These are phyloP conservation scores for Fusarium domesticum DNA, from an alignment of 2,329 filamentous ascomycete genomes.

Conservation along the genomic window DNA sequence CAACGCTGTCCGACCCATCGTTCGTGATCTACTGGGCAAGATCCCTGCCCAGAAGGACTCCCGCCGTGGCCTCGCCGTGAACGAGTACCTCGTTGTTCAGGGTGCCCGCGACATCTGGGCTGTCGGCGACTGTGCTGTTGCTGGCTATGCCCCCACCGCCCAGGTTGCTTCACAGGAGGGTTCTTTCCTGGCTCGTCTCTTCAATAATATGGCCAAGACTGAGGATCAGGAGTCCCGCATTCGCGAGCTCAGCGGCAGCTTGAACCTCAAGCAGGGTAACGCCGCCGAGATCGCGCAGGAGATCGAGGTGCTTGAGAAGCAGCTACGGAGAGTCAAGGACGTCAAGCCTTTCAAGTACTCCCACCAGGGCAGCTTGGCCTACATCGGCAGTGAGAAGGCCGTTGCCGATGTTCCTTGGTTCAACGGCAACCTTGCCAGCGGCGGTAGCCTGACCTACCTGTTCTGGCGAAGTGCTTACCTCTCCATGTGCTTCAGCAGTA, in stretches of 20 bases:
- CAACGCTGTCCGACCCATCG: conserved; percentile 84
- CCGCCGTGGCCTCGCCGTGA: conserved; percentile 89
- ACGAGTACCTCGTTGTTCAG: conserved; percentile 98
- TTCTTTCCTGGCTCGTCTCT: conserved; percentile 87
- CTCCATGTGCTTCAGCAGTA: conserved; percentile 99
- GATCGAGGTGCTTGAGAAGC: conserved; percentile 83
- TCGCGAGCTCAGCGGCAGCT: conserved; percentile 59
- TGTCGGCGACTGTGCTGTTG: conserved; percentile 93
- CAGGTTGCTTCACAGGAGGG: conserved; percentile 97
- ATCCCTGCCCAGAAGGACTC: conserved; percentile 95
- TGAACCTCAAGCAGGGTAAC: conserved; percentile 61
- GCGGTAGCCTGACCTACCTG: conserved; percentile 90
- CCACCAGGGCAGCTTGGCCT: conserved; percentile 93
- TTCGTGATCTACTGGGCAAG: conserved; percentile 87
- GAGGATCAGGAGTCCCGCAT: conserved; percentile 77
- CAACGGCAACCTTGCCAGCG: conserved; percentile 92
- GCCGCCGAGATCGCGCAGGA: conserved; percentile 66
- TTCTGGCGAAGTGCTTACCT: conserved; percentile 98
- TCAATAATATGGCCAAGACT: conserved; percentile 99
- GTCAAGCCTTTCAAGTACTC: conserved; percentile 98
- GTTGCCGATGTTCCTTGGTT: conserved; percentile 97
- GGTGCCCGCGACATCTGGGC: conserved; percentile 97
- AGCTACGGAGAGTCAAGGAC: conserved; percentile 85
- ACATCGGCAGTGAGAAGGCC: conserved; percentile 97
- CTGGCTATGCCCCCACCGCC: conserved; percentile 95